phyloP scores from a whole-genome alignment of 306 rosid genomes.

The Heteromeles arbutifolia region DNA sequence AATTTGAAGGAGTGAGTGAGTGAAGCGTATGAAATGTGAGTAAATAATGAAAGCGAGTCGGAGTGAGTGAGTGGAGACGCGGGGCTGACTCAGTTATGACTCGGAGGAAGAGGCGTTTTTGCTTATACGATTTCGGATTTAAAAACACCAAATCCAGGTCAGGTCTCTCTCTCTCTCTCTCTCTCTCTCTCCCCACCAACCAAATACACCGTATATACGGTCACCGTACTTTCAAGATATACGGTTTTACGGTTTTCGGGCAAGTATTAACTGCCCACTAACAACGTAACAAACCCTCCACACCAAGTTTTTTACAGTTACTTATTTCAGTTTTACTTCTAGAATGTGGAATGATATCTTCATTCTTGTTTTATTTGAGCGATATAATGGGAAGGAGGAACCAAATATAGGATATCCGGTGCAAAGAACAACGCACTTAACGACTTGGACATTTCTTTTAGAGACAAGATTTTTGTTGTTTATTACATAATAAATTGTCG shows the following conservation, averaged over 20 bases:
- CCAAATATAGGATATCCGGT: too few species aligned
- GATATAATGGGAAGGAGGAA: background rate
- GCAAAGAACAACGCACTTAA: too few species aligned
- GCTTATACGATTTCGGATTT: slow-evolving; percentile 6
- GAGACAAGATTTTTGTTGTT: background rate
- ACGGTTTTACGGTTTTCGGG: slow-evolving; percentile 11
- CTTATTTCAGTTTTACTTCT: background rate
- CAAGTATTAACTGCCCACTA: slow-evolving; percentile 2
- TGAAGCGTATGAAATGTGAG: background rate
- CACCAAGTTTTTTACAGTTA: background rate
- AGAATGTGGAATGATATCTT: background rate
- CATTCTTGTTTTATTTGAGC: background rate
- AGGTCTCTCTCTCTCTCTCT: slow-evolving; percentile 17
- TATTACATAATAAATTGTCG: fast-evolving
- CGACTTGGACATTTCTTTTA: too few species aligned
- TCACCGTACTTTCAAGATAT: background rate
- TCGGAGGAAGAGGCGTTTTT: background rate
- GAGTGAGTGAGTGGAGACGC: background rate
- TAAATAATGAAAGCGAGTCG: background rate
- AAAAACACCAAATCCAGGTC: slow-evolving; percentile 10
- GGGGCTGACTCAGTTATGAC: background rate
- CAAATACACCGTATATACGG: background rate
- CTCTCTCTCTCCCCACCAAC: background rate
- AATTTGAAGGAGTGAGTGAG: slow-evolving; percentile 12
- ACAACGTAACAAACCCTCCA: background rate